Conservation (phyloP, 768 basidiomycete genomes). For the Phylloporus sp. region DNA sequence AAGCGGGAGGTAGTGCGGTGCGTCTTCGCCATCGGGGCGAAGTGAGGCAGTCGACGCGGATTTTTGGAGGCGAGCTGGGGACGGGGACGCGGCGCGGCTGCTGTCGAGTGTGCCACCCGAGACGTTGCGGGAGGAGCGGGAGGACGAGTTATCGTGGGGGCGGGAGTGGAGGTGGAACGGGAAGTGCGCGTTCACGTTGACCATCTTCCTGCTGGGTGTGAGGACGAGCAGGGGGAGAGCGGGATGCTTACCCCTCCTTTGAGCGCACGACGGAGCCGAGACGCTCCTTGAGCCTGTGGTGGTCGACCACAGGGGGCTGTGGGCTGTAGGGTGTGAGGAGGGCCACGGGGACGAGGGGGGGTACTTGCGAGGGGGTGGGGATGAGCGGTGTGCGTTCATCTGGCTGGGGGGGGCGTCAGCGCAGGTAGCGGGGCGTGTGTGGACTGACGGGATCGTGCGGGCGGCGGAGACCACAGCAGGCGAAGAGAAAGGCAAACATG, state of each 20-base stretch:
- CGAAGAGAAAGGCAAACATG: conserved; percentile 29
- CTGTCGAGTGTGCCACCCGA: conserved; percentile 29
- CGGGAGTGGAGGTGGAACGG: conserved; percentile 53
- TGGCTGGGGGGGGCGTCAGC: conserved; percentile 9
- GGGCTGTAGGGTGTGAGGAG: conserved; percentile 15
- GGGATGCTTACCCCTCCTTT: conserved; percentile 51
- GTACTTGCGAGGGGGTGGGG: conserved; percentile 25
- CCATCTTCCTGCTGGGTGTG: conserved; percentile 54
- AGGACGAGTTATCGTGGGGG: conserved; percentile 12
- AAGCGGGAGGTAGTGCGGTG: conserved; percentile 5
- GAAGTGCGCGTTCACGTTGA: conserved; percentile 56
- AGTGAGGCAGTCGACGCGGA: conserved; percentile 23
- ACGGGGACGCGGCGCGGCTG: conserved; percentile 19
- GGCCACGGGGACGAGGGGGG: background rate
- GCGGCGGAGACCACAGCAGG: conserved; percentile 28
- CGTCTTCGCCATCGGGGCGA: conserved; percentile 10
- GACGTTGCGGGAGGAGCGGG: conserved; percentile 31
- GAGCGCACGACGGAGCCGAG: conserved; percentile 54
- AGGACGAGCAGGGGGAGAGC: background rate
- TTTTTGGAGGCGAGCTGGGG: conserved; percentile 21
- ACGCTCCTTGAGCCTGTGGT: conserved; percentile 48
- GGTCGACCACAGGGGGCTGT: conserved; percentile 39
- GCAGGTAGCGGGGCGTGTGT: background rate
- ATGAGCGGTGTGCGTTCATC: conserved; percentile 29
- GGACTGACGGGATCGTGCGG: conserved; percentile 18